Evolutionary conservation across 345 rosid species (phyloP).

Genomic region (Mercurialis annua): DNA sequence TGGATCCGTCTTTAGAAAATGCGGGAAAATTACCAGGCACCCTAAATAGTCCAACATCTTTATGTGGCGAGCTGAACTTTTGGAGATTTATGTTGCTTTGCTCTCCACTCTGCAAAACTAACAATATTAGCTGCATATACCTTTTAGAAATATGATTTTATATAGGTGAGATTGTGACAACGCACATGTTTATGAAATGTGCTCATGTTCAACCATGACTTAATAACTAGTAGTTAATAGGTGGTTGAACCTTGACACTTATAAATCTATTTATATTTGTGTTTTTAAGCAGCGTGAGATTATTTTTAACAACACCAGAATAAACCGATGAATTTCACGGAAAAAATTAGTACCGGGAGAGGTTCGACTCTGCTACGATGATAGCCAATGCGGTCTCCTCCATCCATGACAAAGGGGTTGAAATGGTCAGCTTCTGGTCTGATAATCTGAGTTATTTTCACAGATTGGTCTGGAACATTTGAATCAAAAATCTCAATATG

Average conservation of each 20-base stretch:
- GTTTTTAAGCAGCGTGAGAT: too few relatives aligned
- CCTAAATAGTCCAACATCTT: neutral
- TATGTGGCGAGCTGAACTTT: neutral
- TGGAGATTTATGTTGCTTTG: neutral
- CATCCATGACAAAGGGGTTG: neutral
- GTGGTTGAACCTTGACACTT: too few relatives aligned
- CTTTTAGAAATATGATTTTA: too few relatives aligned
- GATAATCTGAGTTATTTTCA: neutral
- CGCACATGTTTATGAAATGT: too few relatives aligned
- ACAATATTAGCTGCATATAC: neutral
- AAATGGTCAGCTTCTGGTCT: conserved; percentile 1
- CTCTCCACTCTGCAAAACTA: neutral
- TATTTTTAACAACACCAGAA: too few relatives aligned
- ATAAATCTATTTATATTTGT: too few relatives aligned
- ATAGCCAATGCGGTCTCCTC: neutral
- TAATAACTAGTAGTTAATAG: too few relatives aligned
- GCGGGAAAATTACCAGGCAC: neutral
- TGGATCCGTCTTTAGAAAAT: neutral
- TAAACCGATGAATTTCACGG: too few relatives aligned
- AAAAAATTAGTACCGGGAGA: neutral
- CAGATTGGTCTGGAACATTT: neutral
- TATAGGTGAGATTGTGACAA: too few relatives aligned
- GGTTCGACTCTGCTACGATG: neutral
- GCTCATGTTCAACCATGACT: too few relatives aligned
- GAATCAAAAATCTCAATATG: neutral